phyloP scores from a whole-genome alignment of 108 stramenopile genomes.

The Nannochloropsis salina region DNA sequence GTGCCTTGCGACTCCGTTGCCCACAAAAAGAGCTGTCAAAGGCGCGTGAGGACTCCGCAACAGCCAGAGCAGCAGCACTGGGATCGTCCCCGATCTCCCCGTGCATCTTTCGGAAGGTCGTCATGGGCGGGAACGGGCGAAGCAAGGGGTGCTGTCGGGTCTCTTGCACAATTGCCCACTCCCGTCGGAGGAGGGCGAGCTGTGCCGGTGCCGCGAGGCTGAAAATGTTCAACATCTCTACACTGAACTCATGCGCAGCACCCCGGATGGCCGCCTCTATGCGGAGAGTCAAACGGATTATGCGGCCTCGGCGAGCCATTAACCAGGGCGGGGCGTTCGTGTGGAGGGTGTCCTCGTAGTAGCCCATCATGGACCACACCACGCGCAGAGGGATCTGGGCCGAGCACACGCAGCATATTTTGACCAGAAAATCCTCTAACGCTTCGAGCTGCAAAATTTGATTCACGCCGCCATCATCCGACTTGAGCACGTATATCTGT shows the following conservation, averaged over 20 bases:
- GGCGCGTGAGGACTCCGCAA: background rate
- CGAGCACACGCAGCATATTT: background rate
- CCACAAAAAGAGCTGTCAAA: background rate
- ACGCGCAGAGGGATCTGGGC: background rate
- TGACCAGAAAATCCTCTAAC: background rate
- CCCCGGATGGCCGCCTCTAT: background rate
- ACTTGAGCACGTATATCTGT: conserved; percentile 21
- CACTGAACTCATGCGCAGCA: background rate
- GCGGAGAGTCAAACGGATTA: background rate
- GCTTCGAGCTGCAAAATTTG: conserved; percentile 3
- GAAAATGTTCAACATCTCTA: conserved; percentile 8
- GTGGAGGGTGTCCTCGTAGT: background rate
- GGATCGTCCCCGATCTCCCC: background rate
- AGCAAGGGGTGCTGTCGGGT: background rate
- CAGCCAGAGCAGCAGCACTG: background rate
- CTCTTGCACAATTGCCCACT: background rate
- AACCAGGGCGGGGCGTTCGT: background rate
- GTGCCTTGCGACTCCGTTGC: background rate
- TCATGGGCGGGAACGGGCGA: background rate
- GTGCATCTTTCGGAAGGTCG: background rate
- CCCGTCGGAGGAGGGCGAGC: conserved; percentile 5
- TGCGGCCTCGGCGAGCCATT: background rate
- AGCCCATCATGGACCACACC: conserved; percentile 11
- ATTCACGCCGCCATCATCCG: background rate
- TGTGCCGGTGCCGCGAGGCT: conserved; percentile 13